Evolutionary conservation across 2,329 filamentous ascomycete species (phyloP).

Genomic region (Immersiporthe knoxdaviesiana): DNA sequence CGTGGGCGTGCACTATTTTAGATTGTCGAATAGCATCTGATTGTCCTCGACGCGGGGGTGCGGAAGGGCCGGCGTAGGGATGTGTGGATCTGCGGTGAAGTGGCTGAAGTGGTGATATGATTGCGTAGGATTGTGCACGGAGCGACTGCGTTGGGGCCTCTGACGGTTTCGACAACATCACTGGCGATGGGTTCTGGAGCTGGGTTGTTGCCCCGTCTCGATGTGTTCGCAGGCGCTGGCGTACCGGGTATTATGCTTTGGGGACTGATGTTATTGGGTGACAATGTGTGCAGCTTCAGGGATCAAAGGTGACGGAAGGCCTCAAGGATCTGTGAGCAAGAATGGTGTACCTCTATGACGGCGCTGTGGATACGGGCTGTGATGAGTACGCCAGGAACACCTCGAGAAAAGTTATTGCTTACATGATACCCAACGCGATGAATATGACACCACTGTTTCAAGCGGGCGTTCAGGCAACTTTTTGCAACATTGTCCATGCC

Average conservation of each 20-base stretch:
- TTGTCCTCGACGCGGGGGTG: conserved; percentile 41
- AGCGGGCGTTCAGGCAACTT: neutral
- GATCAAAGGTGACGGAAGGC: neutral
- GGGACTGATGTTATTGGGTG: neutral
- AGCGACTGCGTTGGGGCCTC: conserved; percentile 6
- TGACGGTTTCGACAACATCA: neutral
- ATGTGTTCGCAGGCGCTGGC: neutral
- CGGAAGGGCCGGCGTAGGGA: conserved; percentile 34
- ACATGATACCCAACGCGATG: conserved; percentile 18
- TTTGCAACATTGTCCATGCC: neutral
- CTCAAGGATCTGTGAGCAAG: neutral
- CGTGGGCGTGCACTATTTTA: conserved; percentile 42
- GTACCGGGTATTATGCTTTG: neutral
- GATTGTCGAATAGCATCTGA: conserved; percentile 50
- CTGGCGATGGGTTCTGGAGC: conserved; percentile 19
- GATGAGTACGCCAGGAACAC: neutral
- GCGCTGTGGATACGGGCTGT: neutral
- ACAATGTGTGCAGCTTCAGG: neutral
- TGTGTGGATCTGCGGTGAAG: conserved; percentile 25
- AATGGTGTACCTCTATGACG: neutral
- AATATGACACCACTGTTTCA: neutral
- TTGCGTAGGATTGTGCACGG: conserved; percentile 27
- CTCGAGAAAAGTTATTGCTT: conserved; percentile 13
- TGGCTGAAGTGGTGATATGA: conserved; percentile 26
- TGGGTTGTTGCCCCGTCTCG: conserved; percentile 3